Conservation (phyloP, 164 flowering plant species). For the Magnolia sinica region DNA sequence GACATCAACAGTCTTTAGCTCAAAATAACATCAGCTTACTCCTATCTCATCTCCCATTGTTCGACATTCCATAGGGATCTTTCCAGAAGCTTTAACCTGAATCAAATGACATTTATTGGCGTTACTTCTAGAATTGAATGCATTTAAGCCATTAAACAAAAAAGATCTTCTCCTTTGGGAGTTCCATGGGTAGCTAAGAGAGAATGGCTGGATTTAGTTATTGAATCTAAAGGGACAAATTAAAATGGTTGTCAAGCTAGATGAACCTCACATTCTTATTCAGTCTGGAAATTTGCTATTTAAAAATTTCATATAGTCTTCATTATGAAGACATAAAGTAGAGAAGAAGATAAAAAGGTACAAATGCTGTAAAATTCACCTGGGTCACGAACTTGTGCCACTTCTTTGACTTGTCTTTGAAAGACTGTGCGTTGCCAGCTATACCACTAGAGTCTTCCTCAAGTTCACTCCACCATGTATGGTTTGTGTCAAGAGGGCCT, state of each 20-base stretch:
- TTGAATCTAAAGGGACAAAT: too few relatives aligned
- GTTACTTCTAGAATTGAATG: neutral
- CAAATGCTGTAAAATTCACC: slow-evolving; percentile 37
- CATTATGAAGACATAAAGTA: neutral
- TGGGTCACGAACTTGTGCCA: slow-evolving; percentile 88
- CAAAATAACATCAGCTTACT: slow-evolving; percentile 42
- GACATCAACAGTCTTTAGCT: slow-evolving; percentile 2
- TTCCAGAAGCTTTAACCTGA: slow-evolving; percentile 96
- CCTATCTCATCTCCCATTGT: slow-evolving; percentile 69
- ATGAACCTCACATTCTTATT: too few relatives aligned
- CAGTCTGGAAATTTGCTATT: too few relatives aligned
- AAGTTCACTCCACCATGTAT: slow-evolving; percentile 7
- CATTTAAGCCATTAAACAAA: too few relatives aligned
- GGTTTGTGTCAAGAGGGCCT: too few relatives aligned
- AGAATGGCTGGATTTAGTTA: too few relatives aligned
- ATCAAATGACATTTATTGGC: slow-evolving; percentile 1
- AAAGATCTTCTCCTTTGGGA: too few relatives aligned
- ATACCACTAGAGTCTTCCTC: slow-evolving; percentile 30
- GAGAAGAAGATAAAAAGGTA: neutral
- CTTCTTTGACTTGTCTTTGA: slow-evolving; percentile 75
- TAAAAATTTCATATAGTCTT: too few relatives aligned
- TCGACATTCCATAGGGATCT: slow-evolving; percentile 50
- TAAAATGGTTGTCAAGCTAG: too few relatives aligned
- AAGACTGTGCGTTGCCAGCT: slow-evolving; percentile 34
- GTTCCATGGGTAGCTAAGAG: too few relatives aligned